Percentiles rank a stretch among this genome's conserved stretches.
These are phyloP conservation scores for Kwoniella botswanensis DNA, from an alignment of 768 basidiomycete genomes.

Conservation along the genomic window DNA sequence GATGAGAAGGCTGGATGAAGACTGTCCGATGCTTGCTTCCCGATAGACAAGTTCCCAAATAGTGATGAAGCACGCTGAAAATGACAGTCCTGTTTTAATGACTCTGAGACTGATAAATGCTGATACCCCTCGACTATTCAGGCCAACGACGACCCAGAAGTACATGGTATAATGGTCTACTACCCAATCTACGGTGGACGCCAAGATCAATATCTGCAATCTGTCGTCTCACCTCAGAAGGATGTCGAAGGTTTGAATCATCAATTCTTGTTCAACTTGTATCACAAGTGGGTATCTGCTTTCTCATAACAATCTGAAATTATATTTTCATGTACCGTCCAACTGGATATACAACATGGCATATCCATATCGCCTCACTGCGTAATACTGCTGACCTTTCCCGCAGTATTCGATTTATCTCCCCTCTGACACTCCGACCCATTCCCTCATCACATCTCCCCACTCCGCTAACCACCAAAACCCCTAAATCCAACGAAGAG, in stretches of 20 bases:
- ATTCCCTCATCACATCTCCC: constrained; percentile 50
- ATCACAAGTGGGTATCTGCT: constrained; percentile 77
- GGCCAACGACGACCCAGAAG: constrained; percentile 81
- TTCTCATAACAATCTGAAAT: background rate
- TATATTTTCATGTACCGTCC: too few relatives aligned
- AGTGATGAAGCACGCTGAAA: too few relatives aligned
- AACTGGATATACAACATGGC: too few relatives aligned
- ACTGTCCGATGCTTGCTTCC: too few relatives aligned
- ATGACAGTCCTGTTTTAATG: too few relatives aligned
- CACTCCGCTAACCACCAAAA: constrained; percentile 31
- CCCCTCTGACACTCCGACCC: constrained; percentile 53
- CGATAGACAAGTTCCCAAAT: too few relatives aligned
- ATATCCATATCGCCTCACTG: too few relatives aligned
- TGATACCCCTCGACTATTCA: background rate
- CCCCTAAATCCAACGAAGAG: constrained; percentile 63
- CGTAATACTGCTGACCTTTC: background rate
- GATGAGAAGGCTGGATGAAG: too few relatives aligned
- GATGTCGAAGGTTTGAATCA: constrained; percentile 97
- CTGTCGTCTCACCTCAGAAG: constrained; percentile 93
- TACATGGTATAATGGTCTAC: constrained; percentile 98
- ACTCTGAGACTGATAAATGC: too few relatives aligned
- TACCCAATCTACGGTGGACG: constrained; percentile 92
- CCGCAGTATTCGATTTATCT: constrained; percentile 77
- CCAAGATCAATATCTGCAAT: constrained; percentile 96
- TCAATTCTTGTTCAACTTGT: constrained; percentile 82